Evolutionary conservation across 2,329 filamentous ascomycete species (phyloP), one percentile per base, ranked within the genome.

Genomic region (Chaetomium strumarium): DNA sequence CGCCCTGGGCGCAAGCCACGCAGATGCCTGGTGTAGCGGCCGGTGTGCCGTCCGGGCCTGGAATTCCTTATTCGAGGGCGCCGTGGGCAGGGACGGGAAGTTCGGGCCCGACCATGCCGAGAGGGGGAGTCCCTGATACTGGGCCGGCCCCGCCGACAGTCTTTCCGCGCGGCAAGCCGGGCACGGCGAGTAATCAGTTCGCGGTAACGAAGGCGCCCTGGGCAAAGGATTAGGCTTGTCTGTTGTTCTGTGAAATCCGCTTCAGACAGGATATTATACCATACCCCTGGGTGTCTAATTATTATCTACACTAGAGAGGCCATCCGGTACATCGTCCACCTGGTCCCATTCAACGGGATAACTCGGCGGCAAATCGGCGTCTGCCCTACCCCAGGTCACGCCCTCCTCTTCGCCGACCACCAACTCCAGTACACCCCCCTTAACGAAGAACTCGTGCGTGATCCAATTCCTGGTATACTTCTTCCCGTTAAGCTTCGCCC

Each of bases 381-480:
- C 63, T 4, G 62, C 62, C 0, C 76, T 82, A 4, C 83, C 83
- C 83, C 83, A 86, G 1, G 56, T 61, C 61, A 2, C 17, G 16
- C 79, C 79, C 67, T 86, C 82, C 34, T 69, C 67, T 17, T 68
- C 58, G 0, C 82, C 83, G 12, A 86, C 67, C 7, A 67, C 72
- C 45, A 85, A 66, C 61, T 85, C 83, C 52, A 87, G 63, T 10
- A 76, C 68, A 0, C 81, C 82, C 0, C 83, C 83, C 0, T 80
- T 71, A 1, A 75, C 43, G 61, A 85, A 86, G 60, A 87, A 84
- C 19, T 74, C 74, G 66, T 86, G 83, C 31, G 72, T 74, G 37
- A 86, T 72, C 77, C 82, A 87, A 60, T 79, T 86, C 65, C 71
- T 75, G 2, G 74, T 77, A 62, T 83, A 86, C 0, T 64, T 57